phyloP scores from a whole-genome alignment of 306 rosid species.

The Trifolium subterraneum region DNA sequence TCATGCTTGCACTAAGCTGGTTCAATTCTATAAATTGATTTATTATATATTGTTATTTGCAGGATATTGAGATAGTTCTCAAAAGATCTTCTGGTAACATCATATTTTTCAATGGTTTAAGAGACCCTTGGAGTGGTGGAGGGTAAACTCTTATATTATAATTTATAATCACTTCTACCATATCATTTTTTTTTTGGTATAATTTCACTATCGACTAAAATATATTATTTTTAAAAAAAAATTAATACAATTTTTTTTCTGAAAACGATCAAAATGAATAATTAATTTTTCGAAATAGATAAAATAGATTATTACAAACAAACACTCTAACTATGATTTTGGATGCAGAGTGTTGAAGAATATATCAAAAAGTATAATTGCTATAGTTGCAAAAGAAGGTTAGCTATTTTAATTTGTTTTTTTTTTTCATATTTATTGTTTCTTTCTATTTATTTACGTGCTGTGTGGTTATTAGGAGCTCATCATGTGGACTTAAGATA shows the following conservation, averaged over 20 bases:
- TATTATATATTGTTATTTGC: conserved; percentile 24
- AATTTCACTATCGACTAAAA: neutral
- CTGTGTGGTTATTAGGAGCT: conserved; percentile 63
- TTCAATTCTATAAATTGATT: conserved; percentile 11
- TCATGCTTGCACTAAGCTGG: neutral
- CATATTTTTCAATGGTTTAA: conserved; percentile 87
- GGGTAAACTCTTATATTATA: conserved; percentile 58
- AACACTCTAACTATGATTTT: conserved; percentile 19
- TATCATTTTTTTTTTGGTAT: neutral
- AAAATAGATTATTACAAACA: too few species aligned
- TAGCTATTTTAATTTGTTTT: neutral
- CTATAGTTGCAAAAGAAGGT: conserved; percentile 86
- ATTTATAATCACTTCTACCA: conserved; percentile 28
- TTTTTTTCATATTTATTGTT: neutral
- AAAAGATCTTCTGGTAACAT: conserved; percentile 81
- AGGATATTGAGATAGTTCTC: conserved; percentile 64
- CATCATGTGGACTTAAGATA: conserved; percentile 88
- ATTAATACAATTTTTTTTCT: too few species aligned
- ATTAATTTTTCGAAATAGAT: too few species aligned
- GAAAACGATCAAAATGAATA: too few species aligned
- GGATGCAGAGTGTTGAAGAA: conserved; percentile 71
- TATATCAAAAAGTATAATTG: conserved; percentile 64
- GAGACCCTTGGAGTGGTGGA: conserved; percentile 99
- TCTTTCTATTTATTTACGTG: neutral
- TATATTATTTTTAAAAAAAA: too few species aligned